These are phyloP conservation scores for Boletus semigastroideus DNA, from an alignment of 1,284 basidiomycete species.

Conservation along the genomic window DNA sequence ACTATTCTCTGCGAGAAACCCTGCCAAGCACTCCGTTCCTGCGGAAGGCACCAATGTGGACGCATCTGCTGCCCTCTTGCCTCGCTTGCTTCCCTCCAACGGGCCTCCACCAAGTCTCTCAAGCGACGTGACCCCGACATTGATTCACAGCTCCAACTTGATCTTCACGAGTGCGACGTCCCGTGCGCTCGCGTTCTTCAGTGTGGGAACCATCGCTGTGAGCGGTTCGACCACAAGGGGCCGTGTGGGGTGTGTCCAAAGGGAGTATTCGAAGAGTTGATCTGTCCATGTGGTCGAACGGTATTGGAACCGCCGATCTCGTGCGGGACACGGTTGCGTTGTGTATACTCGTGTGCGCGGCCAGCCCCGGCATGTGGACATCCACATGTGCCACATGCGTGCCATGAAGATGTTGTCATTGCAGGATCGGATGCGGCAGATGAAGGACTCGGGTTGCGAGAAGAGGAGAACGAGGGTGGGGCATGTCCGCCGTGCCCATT, in stretches of 20 bases:
- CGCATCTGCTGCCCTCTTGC: constrained; percentile 86
- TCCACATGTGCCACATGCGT: constrained; percentile 70
- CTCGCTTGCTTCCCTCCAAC: constrained; percentile 56
- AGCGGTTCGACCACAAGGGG: constrained; percentile 78
- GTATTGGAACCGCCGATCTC: constrained; percentile 69
- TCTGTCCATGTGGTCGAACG: constrained; percentile 79
- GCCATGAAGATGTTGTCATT: constrained; percentile 56
- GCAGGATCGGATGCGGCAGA: constrained; percentile 27
- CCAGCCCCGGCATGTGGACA: constrained; percentile 79
- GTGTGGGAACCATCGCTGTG: constrained; percentile 79
- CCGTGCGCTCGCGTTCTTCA: constrained; percentile 70
- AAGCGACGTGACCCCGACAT: constrained; percentile 42
- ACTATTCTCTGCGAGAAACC: constrained; percentile 78
- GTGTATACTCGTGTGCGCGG: constrained; percentile 76
- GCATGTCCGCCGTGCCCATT: constrained; percentile 84
- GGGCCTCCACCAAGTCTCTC: constrained; percentile 50
- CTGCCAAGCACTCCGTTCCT: constrained; percentile 72
- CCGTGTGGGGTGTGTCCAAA: constrained; percentile 78
- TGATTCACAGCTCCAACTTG: constrained; percentile 32
- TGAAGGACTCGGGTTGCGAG: constrained; percentile 15
- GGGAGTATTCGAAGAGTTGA: constrained; percentile 87
- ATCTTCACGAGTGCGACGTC: constrained; percentile 77
- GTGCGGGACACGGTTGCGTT: constrained; percentile 78
- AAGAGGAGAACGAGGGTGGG: constrained; percentile 5
- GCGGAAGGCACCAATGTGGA: constrained; percentile 81